phyloP scores from a whole-genome alignment of 495 filamentous ascomycete genomes.

The Trichoderma asperelloides region DNA sequence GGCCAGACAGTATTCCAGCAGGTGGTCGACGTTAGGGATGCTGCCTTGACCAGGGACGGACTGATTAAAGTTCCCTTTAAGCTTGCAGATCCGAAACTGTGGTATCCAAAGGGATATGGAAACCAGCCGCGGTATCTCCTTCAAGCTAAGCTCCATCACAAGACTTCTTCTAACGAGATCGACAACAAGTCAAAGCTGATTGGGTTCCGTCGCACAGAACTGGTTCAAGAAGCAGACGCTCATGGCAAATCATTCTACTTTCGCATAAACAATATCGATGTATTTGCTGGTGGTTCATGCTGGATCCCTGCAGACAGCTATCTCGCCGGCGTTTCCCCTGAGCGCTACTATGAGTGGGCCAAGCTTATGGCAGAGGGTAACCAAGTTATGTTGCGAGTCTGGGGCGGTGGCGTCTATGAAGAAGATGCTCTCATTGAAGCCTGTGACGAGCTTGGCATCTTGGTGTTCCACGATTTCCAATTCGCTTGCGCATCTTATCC shows the following conservation, averaged over 20 bases:
- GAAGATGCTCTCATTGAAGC: conserved; percentile 62
- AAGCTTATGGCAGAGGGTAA: conserved; percentile 53
- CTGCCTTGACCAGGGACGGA: conserved; percentile 15
- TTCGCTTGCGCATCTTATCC: conserved; percentile 79
- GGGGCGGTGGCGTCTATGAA: conserved; percentile 75
- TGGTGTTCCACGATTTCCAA: conserved; percentile 80
- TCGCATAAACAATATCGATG: conserved; percentile 58
- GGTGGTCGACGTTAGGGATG: conserved; percentile 19
- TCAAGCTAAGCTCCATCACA: conserved; percentile 31
- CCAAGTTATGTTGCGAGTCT: conserved; percentile 53
- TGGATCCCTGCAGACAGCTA: conserved; percentile 73
- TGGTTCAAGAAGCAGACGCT: conserved; percentile 50
- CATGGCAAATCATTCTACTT: conserved; percentile 64
- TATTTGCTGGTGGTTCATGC: conserved; percentile 63
- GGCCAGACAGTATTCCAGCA: conserved; percentile 4
- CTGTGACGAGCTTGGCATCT: conserved; percentile 64
- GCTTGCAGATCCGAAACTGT: conserved; percentile 47
- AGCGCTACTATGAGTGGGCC: conserved; percentile 59
- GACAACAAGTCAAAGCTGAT: conserved; percentile 40
- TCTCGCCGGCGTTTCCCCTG: conserved; percentile 41
- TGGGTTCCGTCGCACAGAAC: conserved; percentile 53
- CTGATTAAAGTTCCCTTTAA: conserved; percentile 33
- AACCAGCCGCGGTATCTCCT: conserved; percentile 53
- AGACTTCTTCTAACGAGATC: conserved; percentile 16
- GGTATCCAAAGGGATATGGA: conserved; percentile 65